A percentile compares a stretch with the other conserved stretches of the same genome.
phyloP scores from a whole-genome alignment of 2,329 filamentous ascomycete species.

The Penicillium sumatraense region DNA sequence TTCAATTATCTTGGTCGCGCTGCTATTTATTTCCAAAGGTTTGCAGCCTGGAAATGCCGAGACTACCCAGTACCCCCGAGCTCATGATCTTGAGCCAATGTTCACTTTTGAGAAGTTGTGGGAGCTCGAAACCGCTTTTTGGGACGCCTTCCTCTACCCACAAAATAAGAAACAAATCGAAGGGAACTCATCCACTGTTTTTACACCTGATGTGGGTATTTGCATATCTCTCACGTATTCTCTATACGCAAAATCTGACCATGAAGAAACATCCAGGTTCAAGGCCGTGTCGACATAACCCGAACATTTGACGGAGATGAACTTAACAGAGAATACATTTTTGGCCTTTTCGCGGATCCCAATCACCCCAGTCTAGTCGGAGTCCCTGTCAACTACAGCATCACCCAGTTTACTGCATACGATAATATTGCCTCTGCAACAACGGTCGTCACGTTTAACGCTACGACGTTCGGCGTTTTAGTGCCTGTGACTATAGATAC shows the following conservation, averaged over 20 bases:
- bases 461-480: slow-evolving; percentile 25
- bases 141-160: slow-evolving; percentile 32
- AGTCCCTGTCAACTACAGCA: slow-evolving; percentile 28
- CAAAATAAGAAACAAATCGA: slow-evolving; percentile 27
- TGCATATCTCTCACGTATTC: too few species aligned
- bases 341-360: slow-evolving; percentile 30
- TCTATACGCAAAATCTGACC: not conserved
- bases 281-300: slow-evolving; percentile 33
- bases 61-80: too few species aligned
- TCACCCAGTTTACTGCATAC: slow-evolving; percentile 31
- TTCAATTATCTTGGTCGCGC: not conserved
- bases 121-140: slow-evolving; percentile 27
- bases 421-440: slow-evolving; percentile 27
- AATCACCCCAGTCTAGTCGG: slow-evolving; percentile 24
- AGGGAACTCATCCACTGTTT: slow-evolving; percentile 26
- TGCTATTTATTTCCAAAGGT: not conserved
- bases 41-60: not conserved
- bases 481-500: slow-evolving; percentile 32
- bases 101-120: slow-evolving; percentile 29
- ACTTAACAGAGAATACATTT: slow-evolving; percentile 35
- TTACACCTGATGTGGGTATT: slow-evolving; percentile 27
- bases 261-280: slow-evolving; percentile 19
- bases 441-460: slow-evolving; percentile 31
- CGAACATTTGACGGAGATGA: slow-evolving; percentile 31
- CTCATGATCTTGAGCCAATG: slow-evolving; percentile 5